These are phyloP conservation scores for Lentinula boryana DNA, from an alignment of 768 basidiomycete species.

Conservation along the genomic window DNA sequence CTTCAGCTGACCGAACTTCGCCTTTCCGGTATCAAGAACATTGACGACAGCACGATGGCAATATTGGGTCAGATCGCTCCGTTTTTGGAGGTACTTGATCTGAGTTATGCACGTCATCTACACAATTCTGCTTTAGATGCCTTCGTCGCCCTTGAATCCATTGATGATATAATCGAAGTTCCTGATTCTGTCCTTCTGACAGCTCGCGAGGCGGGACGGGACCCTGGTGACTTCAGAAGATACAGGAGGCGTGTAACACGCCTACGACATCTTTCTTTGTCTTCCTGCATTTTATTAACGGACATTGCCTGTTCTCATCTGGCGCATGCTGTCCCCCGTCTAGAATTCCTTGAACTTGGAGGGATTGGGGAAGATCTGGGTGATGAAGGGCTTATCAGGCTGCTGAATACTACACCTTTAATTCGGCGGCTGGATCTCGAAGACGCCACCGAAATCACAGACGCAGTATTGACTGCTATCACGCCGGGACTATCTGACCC, in stretches of 20 bases:
- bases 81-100: constrained; percentile 70
- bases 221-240: constrained; percentile 38
- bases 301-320: constrained; percentile 72
- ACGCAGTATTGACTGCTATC: constrained; percentile 60
- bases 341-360: constrained; percentile 77
- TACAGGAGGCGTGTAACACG: constrained; percentile 59
- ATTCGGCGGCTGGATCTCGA: constrained; percentile 83
- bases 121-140: constrained; percentile 74
- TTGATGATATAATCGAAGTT: constrained; percentile 23
- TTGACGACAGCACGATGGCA: constrained; percentile 57
- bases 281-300: constrained; percentile 64
- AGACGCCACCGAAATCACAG: constrained; percentile 69
- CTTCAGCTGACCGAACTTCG: constrained; percentile 58
- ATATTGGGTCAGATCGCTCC: constrained; percentile 64
- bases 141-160: constrained; percentile 52
- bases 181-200: constrained; percentile 44
- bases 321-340: constrained; percentile 58
- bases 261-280: constrained; percentile 70
- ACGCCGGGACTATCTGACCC: constrained; percentile 35
- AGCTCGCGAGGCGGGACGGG: constrained; percentile 61
- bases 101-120: constrained; percentile 66
- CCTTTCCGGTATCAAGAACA: constrained; percentile 59
- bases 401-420: constrained; percentile 63
- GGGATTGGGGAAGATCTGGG: constrained; percentile 64
- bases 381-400: constrained; percentile 66